Percentiles rank a stretch among this genome's conserved stretches.
phyloP scores from a whole-genome alignment of 2,329 filamentous ascomycete species.

The Aspergillus eucalypticola region DNA sequence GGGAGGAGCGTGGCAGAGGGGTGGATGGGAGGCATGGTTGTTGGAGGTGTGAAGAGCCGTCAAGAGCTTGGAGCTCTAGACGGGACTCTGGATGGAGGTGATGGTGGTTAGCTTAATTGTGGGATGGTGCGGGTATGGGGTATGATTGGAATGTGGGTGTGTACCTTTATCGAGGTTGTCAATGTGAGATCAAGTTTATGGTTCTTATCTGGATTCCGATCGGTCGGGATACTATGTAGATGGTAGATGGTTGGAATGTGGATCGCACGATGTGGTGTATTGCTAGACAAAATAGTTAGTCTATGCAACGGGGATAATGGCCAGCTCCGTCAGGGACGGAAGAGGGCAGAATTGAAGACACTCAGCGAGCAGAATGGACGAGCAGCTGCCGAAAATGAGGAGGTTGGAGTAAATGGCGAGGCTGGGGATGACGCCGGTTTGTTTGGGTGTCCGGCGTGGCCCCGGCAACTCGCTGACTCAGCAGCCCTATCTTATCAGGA shows the following conservation, averaged over 20 bases:
- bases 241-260: slow-evolving; percentile 7
- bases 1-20: slow-evolving; percentile 21
- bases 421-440: slow-evolving; percentile 37
- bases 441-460: slow-evolving; percentile 26
- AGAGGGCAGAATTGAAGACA: neutral
- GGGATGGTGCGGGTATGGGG: neutral
- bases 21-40: slow-evolving; percentile 34
- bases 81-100: slow-evolving; percentile 22
- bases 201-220: neutral
- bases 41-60: slow-evolving; percentile 22
- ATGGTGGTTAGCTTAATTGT: neutral
- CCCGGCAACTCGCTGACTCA: slow-evolving; percentile 34
- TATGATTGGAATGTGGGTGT: slow-evolving; percentile 14
- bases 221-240: neutral
- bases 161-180: neutral
- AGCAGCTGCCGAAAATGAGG: slow-evolving; percentile 32
- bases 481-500: slow-evolving; percentile 17
- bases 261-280: neutral
- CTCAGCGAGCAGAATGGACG: slow-evolving; percentile 9
- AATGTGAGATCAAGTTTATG: neutral
- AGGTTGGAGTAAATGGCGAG: slow-evolving; percentile 39
- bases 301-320: neutral
- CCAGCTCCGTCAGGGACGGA: neutral
- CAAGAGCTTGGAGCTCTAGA: slow-evolving; percentile 41
- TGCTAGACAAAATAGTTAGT: neutral